A percentile compares a stretch with the other conserved stretches of the same genome.
Conservation (phyloP, 345 rosid genomes). For the Pugionium cornutum region DNA sequence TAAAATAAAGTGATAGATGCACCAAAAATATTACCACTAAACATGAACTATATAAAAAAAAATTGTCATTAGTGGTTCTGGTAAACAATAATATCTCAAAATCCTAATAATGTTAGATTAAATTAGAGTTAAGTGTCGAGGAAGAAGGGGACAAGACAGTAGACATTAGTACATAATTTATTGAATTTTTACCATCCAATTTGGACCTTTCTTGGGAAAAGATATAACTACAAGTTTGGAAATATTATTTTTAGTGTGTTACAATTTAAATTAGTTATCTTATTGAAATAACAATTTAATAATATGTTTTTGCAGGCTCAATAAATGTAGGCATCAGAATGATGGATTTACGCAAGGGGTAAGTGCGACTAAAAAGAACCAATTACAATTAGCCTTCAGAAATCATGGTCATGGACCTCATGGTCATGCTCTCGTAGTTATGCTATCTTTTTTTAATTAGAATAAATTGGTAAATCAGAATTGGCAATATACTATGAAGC, state of each 20-base stretch:
- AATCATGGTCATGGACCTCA: not conserved
- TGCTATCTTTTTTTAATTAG: too few relatives aligned
- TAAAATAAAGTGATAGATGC: too few relatives aligned
- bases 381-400: not conserved
- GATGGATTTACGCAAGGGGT: constrained; percentile 29
- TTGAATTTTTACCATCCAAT: constrained; percentile 6
- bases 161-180: constrained; percentile 3
- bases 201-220: constrained; percentile 17
- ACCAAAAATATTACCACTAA: too few relatives aligned
- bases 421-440: too few relatives aligned
- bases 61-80: not conserved
- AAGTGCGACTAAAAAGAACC: constrained; percentile 10
- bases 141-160: constrained; percentile 31
- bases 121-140: constrained; percentile 18
- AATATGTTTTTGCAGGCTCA: constrained; percentile 34
- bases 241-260: too few relatives aligned
- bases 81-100: not conserved
- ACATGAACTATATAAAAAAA: not conserved
- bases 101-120: constrained; percentile 15
- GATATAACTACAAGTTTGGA: constrained; percentile 1
- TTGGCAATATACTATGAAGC: too few relatives aligned
- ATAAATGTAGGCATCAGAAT: constrained; percentile 28
- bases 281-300: constrained; percentile 1
- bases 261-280: not conserved
- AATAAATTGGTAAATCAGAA: too few relatives aligned